These are phyloP conservation scores for Kwoniella dendrophila DNA, from an alignment of 768 basidiomycete species.

Conservation along the genomic window DNA sequence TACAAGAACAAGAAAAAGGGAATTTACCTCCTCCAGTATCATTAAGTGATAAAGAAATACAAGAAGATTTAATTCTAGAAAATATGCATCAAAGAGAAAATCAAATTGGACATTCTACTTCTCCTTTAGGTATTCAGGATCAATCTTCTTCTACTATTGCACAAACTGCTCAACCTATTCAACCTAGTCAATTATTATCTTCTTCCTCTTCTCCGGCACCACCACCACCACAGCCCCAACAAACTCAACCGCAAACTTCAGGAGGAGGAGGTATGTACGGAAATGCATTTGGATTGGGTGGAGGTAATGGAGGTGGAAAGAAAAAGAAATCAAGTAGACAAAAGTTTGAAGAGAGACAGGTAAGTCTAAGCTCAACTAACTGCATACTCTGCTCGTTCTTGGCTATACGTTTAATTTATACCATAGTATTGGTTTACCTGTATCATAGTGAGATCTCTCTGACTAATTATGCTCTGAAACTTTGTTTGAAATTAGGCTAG, in stretches of 20 bases:
- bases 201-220: background rate
- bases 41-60: conserved; percentile 10
- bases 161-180: background rate
- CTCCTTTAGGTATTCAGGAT: conserved; percentile 1
- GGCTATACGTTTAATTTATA: too few species aligned
- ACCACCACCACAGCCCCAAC: conserved; percentile 1
- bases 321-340: conserved; percentile 56
- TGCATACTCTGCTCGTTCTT: too few species aligned
- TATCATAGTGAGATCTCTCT: background rate
- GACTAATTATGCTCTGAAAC: conserved; percentile 2
- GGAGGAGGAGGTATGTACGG: conserved; percentile 32
- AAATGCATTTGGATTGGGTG: conserved; percentile 12
- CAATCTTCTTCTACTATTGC: background rate
- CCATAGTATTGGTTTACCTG: too few species aligned
- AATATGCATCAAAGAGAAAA: conserved; percentile 27
- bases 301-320: conserved; percentile 24
- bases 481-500: conserved; percentile 39
- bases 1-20: too few species aligned
- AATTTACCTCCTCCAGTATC: conserved; percentile 13
- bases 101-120: conserved; percentile 25
- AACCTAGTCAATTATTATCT: background rate
- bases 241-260: too few species aligned
- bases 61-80: conserved; percentile 24
- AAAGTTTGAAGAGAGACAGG: conserved; percentile 55
- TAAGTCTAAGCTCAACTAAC: conserved; percentile 29